These are phyloP conservation scores for Monilinia polystroma DNA, from an alignment of 2,329 filamentous ascomycete genomes.

Conservation along the genomic window DNA sequence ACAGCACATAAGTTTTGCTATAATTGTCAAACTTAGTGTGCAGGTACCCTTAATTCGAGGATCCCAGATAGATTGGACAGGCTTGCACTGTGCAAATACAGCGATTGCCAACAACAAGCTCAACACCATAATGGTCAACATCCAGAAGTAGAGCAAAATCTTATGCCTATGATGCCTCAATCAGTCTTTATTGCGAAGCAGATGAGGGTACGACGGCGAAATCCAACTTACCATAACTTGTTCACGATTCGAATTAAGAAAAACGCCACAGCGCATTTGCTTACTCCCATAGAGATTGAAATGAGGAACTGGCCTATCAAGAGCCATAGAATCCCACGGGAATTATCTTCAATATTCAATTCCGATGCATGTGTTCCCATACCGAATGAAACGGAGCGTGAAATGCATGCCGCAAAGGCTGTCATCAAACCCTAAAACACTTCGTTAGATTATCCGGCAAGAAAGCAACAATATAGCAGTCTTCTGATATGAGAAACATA, in stretches of 20 bases:
- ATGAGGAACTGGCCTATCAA: conserved; percentile 17
- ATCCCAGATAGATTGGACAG: conserved; percentile 14
- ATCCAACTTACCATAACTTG: conserved; percentile 1
- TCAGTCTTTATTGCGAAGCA: not conserved
- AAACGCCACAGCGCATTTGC: conserved; percentile 16
- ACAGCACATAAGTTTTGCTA: conserved; percentile 19
- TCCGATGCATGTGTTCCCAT: conserved; percentile 10
- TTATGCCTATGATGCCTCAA: conserved; percentile 6
- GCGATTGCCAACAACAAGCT: conserved; percentile 6
- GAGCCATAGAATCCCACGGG: conserved; percentile 17
- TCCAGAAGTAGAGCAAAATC: conserved; percentile 12
- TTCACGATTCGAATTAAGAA: conserved; percentile 21
- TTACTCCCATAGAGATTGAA: conserved; percentile 14
- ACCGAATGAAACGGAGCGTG: conserved; percentile 3
- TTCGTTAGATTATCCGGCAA: not conserved
- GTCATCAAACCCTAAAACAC: conserved; percentile 3
- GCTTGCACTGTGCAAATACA: conserved; percentile 10
- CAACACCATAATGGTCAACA: conserved; percentile 1
- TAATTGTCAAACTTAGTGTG: conserved; percentile 4
- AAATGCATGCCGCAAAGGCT: conserved; percentile 2
- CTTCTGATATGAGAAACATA: not conserved
- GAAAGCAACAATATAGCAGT: not conserved
- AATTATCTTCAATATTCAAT: not conserved
- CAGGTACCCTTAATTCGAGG: conserved; percentile 3
- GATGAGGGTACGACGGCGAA: not conserved